Base-by-base conservation (phyloP, 164 flowering plant species). In the Litsea cubeba region DNA sequence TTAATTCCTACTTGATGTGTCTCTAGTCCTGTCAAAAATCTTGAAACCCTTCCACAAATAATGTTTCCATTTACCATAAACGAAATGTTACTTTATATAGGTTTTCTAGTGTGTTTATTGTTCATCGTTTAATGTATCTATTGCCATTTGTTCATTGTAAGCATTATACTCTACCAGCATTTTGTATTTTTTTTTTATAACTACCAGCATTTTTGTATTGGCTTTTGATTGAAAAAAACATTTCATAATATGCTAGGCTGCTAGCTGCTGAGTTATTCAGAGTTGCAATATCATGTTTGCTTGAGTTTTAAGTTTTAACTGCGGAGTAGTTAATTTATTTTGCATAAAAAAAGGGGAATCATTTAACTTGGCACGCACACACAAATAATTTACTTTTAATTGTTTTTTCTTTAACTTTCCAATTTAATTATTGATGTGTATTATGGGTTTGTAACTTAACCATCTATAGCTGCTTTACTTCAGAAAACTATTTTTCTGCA, bases 371-470 rank as follows among this genome's bases (percentile, higher is more conserved):
- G 46, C 11, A 40, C 46, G 46, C 46, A 40, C 46, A 40, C 46
- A 40, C 46, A 6, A 40, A 8, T 40, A 54, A 17, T 20, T n/a
- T 22, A n/a, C 20, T 64, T 26, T 62, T 50, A 18, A 70, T 57
- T 22, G 8, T 72, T 72, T 8, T 22, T 30, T 20, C 50, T 26
- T 30, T 50, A 32, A 17, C 26, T 65, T 1, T 71, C n/a, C 60
- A 5, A 10, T 74, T 65, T 22, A 35, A 12, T 58, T 57, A 60
- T 49, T 73, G 60, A 35, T 68, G 57, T 71, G 60, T 40, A 15
- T 26, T 62, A 18, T 50, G 68, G 58, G 3, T 69, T 14, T 70
- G 8, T 70, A 23, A 4, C 46, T 57, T 28, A 23, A 70, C 22
- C 20, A 25, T 63, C 63, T 71, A 24, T 46, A 32, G 46, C 28